Evolutionary conservation across 2,329 filamentous ascomycete genomes (phyloP).

Genomic region (Fusarium sp.): DNA sequence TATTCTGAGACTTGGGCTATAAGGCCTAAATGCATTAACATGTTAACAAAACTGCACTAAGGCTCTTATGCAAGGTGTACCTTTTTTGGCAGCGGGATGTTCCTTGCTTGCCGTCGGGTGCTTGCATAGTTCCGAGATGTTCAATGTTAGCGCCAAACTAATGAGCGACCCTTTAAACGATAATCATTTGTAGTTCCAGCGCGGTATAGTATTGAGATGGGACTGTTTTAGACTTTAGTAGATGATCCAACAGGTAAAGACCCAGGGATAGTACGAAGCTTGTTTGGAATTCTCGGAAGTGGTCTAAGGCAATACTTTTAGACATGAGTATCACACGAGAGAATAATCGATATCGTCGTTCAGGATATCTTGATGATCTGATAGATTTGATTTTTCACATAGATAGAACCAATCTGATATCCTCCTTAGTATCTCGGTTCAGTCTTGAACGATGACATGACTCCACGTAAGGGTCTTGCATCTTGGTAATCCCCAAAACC

Average conservation of each 20-base stretch:
- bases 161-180: neutral
- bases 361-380: neutral
- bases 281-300: neutral
- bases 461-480: neutral
- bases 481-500: neutral
- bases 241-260: too few relatives aligned
- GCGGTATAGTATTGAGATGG: neutral
- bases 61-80: conserved; percentile 8
- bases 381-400: neutral
- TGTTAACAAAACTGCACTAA: neutral
- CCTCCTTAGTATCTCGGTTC: neutral
- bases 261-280: neutral
- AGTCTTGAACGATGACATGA: neutral
- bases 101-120: conserved; percentile 15
- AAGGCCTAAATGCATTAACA: neutral
- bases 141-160: conserved; percentile 17
- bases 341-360: neutral
- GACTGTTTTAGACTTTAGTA: neutral
- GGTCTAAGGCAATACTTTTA: neutral
- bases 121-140: conserved; percentile 24
- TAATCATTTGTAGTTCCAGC: neutral
- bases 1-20: neutral
- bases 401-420: neutral
- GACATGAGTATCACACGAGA: neutral
- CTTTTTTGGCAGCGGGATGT: conserved; percentile 22